Evolutionary conservation across 2,329 filamentous ascomycete species (phyloP), one percentile per base, ranked within the genome.

Genomic region (Xylaria sp.): DNA sequence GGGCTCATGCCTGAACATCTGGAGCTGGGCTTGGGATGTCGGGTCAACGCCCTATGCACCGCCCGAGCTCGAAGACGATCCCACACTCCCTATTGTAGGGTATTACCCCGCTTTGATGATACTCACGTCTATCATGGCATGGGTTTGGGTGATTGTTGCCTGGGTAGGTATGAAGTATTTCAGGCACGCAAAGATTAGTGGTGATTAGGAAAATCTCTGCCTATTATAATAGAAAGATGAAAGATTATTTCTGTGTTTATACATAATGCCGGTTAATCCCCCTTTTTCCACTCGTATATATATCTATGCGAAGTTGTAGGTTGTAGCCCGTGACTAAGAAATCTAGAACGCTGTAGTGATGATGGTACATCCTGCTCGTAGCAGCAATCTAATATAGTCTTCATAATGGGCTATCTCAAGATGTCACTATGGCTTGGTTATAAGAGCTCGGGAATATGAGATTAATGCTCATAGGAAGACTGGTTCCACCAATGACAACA

Each of bases 141-240:
- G 96, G 96, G 94, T 98, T 6, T 99, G 96, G 96, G 96, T 98
- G 20, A 90, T 97, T 13, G 91, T 97, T 67, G 96, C 97, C 12
- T 99, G 96, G 96, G 91, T 98, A 58, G 96, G 96, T 28, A 98
- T 99, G 95, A 99, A 99, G 80, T 98, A 98, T 81, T 99, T 99
- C 79, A 90, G 94, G 75, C 96, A 99, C 84, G 95, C 96, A 41
- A 97, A 97, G 83, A 97, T 98, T 68, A 88, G 84, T 66, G 86
- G 86, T 39, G 88, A 90, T 78, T 93, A 58, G 28, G 43, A 51
- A 28, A 6, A 36, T 23, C 2, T 54, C 8, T 52, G 28, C 10
- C 0, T 31, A 13, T 49, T 39, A 57, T 25, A 59, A 49, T n/a
- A 43, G 8, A 56, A 15, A 25, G 1, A 23, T n/a, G n/a, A 12